A percentile compares a stretch with the other conserved stretches of the same genome.
Evolutionary conservation across 805 yeast genomes (phyloP).

Genomic region (Candida arabinofermentans): DNA sequence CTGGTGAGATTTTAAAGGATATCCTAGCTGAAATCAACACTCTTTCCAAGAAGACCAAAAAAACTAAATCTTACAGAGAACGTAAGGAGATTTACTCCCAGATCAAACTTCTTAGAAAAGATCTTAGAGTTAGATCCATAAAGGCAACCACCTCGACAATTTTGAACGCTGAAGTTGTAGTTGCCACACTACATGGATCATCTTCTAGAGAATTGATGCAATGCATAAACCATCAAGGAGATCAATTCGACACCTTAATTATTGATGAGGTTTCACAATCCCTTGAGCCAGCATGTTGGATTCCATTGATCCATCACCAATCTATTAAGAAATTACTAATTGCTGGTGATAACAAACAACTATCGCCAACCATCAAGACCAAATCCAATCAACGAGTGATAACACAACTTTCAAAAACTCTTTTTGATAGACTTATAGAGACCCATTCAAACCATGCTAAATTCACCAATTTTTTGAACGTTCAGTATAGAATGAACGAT

Average conservation of each 20-base stretch:
- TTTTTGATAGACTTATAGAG: constrained; percentile 74
- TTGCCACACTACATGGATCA: constrained; percentile 85
- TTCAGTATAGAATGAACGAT: constrained; percentile 86
- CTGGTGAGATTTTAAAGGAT: constrained; percentile 60
- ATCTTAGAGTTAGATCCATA: constrained; percentile 61
- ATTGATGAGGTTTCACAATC: constrained; percentile 96
- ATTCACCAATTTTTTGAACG: constrained; percentile 53
- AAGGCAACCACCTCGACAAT: constrained; percentile 59
- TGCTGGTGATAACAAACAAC: constrained; percentile 91
- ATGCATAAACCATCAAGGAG: constrained; percentile 32
- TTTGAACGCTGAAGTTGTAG: constrained; percentile 59
- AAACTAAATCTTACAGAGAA: constrained; percentile 57
- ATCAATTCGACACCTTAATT: constrained; percentile 70
- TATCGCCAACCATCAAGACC: constrained; percentile 85
- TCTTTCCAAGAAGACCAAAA: constrained; percentile 39
- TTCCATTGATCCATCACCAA: constrained; percentile 70
- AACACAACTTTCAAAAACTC: constrained; percentile 52
- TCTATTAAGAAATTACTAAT: constrained; percentile 58
- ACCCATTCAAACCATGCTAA: constrained; percentile 41
- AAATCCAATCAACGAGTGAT: constrained; percentile 37
- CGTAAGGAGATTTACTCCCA: constrained; percentile 65
- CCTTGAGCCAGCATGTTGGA: constrained; percentile 95
- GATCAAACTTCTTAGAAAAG: constrained; percentile 65
- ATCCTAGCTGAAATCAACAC: constrained; percentile 67
- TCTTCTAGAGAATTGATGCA: constrained; percentile 67